Percentiles rank a stretch among this genome's conserved stretches.
Evolutionary conservation across 148 eudicot genomes (phyloP).

Genomic region (Vaccinium darrowii): DNA sequence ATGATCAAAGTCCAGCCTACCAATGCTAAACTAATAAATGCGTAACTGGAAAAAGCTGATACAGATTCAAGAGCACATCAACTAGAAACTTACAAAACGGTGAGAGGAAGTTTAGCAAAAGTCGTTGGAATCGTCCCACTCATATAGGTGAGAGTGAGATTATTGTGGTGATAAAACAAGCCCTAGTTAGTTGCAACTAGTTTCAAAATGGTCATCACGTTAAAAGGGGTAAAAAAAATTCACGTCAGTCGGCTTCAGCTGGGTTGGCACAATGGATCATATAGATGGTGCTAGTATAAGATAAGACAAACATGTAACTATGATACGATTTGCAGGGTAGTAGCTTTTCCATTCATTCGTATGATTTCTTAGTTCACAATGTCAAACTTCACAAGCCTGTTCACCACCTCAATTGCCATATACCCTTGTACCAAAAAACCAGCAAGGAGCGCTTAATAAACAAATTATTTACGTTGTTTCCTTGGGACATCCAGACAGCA

Average conservation of each 20-base stretch:
- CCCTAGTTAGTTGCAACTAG: slow-evolving; percentile 6
- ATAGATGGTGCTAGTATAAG: too few species aligned
- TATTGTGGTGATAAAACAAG: slow-evolving; percentile 40
- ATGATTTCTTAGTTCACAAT: too few species aligned
- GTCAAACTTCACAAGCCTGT: too few species aligned
- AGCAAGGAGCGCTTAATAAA: not conserved
- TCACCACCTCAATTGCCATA: not conserved
- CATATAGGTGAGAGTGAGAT: slow-evolving; percentile 61
- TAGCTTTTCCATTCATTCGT: too few species aligned
- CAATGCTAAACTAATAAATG: not conserved
- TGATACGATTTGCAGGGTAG: too few species aligned
- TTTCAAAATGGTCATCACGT: not conserved
- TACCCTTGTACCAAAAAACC: not conserved
- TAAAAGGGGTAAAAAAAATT: too few species aligned
- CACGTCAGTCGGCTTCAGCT: too few species aligned
- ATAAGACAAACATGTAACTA: too few species aligned
- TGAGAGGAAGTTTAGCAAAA: slow-evolving; percentile 50
- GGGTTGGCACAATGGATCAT: too few species aligned
- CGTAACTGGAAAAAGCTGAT: not conserved
- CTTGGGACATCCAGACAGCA: not conserved
- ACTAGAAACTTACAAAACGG: slow-evolving; percentile 46
- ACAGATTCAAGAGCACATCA: not conserved
- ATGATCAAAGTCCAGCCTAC: not conserved
- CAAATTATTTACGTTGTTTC: not conserved
- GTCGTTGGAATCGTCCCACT: slow-evolving; percentile 63